Conservation (phyloP, 73 alveolate genomes). For the Breviolum minutum region DNA sequence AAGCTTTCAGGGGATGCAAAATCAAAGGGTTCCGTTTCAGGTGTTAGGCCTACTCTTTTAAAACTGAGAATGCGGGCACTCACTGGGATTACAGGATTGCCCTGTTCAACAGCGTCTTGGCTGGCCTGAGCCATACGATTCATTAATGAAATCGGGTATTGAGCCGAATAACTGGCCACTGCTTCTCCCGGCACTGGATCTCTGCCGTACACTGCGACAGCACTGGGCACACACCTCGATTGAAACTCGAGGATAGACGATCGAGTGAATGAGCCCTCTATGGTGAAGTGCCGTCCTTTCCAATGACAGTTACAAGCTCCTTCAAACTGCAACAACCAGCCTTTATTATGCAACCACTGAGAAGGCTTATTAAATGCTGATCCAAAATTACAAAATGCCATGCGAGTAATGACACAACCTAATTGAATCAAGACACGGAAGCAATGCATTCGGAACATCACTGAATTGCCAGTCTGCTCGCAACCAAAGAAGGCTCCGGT, state of each 20-base stretch:
- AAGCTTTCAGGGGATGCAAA: neutral
- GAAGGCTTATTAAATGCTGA: neutral
- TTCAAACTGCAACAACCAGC: neutral
- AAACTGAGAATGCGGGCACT: neutral
- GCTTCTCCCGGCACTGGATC: neutral
- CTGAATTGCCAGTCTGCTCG: neutral
- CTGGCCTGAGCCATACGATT: neutral
- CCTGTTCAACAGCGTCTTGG: neutral
- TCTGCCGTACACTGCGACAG: neutral
- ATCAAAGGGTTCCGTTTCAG: neutral
- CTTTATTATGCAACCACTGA: neutral
- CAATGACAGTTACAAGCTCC: neutral
- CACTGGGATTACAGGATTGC: neutral
- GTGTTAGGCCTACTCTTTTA: neutral
- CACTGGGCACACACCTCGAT: neutral
- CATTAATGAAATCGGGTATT: neutral
- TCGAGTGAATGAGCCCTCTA: neutral
- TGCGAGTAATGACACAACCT: neutral
- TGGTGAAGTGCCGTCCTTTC: neutral
- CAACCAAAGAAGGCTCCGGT: neutral
- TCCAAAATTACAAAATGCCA: neutral
- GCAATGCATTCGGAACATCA: neutral
- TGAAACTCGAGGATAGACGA: neutral
- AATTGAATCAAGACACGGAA: neutral
- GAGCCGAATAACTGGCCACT: neutral